These are phyloP conservation scores for Aureobasidium mangrovei DNA, from an alignment of 2,329 filamentous ascomycete species.

Conservation along the genomic window DNA sequence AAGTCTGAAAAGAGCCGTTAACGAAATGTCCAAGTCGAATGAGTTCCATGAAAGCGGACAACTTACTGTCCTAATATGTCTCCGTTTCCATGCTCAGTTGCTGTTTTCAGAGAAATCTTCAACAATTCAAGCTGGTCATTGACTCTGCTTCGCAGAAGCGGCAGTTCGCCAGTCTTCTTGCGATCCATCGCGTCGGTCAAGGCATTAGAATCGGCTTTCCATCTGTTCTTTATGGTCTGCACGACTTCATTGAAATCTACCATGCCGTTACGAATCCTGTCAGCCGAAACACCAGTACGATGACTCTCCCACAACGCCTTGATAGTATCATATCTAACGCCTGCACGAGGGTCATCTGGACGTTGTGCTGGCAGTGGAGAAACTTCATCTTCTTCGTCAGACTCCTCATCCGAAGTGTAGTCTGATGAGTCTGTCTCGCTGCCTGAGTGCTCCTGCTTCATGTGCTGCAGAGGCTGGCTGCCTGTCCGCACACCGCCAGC, in stretches of 20 bases:
- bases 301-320: conserved; percentile 53
- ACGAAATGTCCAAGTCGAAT: not conserved
- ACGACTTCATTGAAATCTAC: conserved; percentile 51
- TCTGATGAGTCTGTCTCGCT: conserved; percentile 14
- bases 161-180: conserved; percentile 45
- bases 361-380: conserved; percentile 47
- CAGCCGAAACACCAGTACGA: conserved; percentile 40
- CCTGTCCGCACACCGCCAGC: not conserved
- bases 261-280: conserved; percentile 47
- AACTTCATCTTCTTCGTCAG: conserved; percentile 40
- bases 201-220: conserved; percentile 49
- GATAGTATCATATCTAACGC: conserved; percentile 50
- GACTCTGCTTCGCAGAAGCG: conserved; percentile 48
- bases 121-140: conserved; percentile 49
- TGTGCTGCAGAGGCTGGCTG: conserved; percentile 6
- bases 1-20: conserved; percentile 14
- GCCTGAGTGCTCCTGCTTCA: conserved; percentile 14
- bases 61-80: conserved; percentile 38
- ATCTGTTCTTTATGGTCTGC: conserved; percentile 51
- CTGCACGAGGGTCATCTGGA: conserved; percentile 44
- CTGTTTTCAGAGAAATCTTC: conserved; percentile 41
- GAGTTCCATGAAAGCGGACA: not conserved
- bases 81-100: conserved; percentile 38
- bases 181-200: conserved; percentile 51
- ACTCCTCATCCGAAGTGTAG: conserved; percentile 29